These are phyloP conservation scores for Arctium lappa DNA, from an alignment of 129 eudicot genomes.

Conservation along the genomic window DNA sequence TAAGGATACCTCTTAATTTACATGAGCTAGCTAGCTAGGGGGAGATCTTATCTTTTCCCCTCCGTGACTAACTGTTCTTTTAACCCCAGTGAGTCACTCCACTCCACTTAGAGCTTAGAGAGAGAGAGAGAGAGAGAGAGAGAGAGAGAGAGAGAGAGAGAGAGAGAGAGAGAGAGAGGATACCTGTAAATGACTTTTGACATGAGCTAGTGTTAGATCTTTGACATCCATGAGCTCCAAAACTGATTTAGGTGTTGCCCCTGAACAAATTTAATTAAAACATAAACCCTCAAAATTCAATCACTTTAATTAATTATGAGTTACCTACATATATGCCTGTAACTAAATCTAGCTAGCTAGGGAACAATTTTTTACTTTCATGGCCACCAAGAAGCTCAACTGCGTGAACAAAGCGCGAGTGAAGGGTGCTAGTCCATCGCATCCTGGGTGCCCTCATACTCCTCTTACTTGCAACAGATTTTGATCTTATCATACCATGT, in stretches of 20 bases:
- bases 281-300: neutral
- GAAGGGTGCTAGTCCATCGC: constrained; percentile 77
- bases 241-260: constrained; percentile 72
- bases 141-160: neutral
- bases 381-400: constrained; percentile 86
- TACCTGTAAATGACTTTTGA: constrained; percentile 75
- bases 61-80: neutral
- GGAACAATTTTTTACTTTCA: constrained; percentile 43
- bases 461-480: constrained; percentile 45
- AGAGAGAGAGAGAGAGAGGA: constrained; percentile 16
- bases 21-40: neutral
- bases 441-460: constrained; percentile 72
- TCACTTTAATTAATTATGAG: neutral
- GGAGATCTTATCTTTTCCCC: neutral
- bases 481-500: constrained; percentile 46
- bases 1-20: neutral
- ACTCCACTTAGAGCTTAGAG: neutral
- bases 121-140: neutral
- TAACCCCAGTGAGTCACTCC: neutral
- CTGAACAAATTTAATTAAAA: constrained; percentile 17
- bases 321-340: no score
- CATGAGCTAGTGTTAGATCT: constrained; percentile 74
- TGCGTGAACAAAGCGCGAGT: constrained; percentile 64
- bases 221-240: constrained; percentile 78
- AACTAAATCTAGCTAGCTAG: neutral